Evolutionary conservation across 352 stramenopile species (phyloP).

Genomic region (Globisporangium echinulatum): DNA sequence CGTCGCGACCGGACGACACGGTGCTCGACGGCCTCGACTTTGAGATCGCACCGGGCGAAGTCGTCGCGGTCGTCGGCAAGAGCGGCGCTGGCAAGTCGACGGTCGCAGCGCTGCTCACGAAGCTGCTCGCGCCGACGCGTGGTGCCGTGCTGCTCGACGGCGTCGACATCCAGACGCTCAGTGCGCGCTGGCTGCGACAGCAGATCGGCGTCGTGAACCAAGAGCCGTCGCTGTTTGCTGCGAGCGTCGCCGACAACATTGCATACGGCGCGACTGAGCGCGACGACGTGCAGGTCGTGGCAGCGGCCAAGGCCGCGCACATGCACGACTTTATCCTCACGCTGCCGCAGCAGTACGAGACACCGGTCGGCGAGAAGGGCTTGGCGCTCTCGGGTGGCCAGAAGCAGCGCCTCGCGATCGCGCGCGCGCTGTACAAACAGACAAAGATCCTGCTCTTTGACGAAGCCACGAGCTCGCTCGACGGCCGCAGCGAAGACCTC

Average conservation of each 20-base stretch:
- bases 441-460: slow-evolving; percentile 81
- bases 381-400: slow-evolving; percentile 95
- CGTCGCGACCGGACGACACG: slow-evolving; percentile 58
- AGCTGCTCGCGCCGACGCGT: slow-evolving; percentile 58
- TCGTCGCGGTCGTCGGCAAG: slow-evolving; percentile 82
- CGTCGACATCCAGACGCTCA: slow-evolving; percentile 58
- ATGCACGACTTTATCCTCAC: slow-evolving; percentile 75
- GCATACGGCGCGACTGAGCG: slow-evolving; percentile 57
- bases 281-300: slow-evolving; percentile 49
- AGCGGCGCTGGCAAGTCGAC: slow-evolving; percentile 84
- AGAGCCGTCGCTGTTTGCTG: slow-evolving; percentile 78
- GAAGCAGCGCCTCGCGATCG: slow-evolving; percentile 93
- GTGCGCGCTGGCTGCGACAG: slow-evolving; percentile 69
- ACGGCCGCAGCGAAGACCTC: slow-evolving; percentile 75
- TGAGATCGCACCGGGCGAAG: slow-evolving; percentile 70
- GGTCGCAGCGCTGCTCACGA: slow-evolving; percentile 71
- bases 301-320: slow-evolving; percentile 62
- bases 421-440: slow-evolving; percentile 74
- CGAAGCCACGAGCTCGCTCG: slow-evolving; percentile 80
- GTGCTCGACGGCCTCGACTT: slow-evolving; percentile 63
- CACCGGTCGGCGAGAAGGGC: slow-evolving; percentile 95
- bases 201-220: slow-evolving; percentile 87
- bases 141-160: slow-evolving; percentile 63
- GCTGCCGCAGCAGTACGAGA: slow-evolving; percentile 93
- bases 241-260: slow-evolving; percentile 83